Evolutionary conservation across 2,329 filamentous ascomycete species (phyloP).

Genomic region (Claviceps monticola): DNA sequence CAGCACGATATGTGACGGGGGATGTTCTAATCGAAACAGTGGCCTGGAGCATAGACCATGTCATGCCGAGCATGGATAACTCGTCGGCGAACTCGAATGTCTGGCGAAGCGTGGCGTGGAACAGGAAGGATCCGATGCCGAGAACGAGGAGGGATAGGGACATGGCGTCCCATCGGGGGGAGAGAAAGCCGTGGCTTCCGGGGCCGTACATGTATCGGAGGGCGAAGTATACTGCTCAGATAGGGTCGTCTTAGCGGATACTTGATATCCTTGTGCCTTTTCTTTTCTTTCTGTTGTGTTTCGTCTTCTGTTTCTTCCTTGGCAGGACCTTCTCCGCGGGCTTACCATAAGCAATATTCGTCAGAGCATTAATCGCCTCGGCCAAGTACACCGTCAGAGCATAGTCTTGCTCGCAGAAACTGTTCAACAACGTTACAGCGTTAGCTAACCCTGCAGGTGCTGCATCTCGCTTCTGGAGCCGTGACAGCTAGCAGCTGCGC

Average conservation of each 20-base stretch:
- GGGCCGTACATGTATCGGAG: conserved; percentile 23
- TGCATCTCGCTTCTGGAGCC: too few species aligned
- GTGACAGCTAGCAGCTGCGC: too few species aligned
- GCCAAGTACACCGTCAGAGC: conserved; percentile 26
- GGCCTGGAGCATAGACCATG: conserved; percentile 36
- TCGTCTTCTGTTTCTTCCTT: not conserved
- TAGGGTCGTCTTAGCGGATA: not conserved
- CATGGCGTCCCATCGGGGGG: conserved; percentile 25
- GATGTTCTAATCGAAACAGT: conserved; percentile 30
- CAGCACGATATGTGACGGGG: conserved; percentile 15
- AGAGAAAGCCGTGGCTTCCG: conserved; percentile 16
- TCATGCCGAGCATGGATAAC: conserved; percentile 42
- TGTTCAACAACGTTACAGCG: conserved; percentile 4
- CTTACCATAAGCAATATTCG: conserved; percentile 29
- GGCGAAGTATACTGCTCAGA: conserved; percentile 25
- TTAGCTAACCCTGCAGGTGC: too few species aligned
- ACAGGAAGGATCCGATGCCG: conserved; percentile 28
- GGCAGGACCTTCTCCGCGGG: conserved; percentile 20
- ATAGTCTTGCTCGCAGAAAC: conserved; percentile 35
- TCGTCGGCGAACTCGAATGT: conserved; percentile 36
- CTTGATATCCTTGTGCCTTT: not conserved
- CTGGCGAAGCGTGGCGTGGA: conserved; percentile 31
- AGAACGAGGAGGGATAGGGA: conserved; percentile 26
- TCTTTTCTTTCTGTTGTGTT: not conserved
- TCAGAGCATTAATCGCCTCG: conserved; percentile 30